Base-by-base conservation (phyloP, 352 stramenopile species). In the Pythium biforme region DNA sequence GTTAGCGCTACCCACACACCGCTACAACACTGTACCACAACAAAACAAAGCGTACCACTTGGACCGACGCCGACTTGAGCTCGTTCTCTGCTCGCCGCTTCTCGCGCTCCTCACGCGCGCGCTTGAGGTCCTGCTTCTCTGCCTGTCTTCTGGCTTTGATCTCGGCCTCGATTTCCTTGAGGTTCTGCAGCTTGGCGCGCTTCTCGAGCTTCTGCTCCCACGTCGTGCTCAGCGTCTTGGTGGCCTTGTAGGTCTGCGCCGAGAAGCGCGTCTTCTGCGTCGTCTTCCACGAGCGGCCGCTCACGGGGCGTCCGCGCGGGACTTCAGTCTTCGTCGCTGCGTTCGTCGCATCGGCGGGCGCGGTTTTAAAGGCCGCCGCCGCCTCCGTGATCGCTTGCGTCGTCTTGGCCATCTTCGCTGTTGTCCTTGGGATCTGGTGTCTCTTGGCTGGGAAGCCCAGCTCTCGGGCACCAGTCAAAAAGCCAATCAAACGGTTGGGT, bases 31-130 rank as follows among this genome's bases (percentile, higher is more conserved):
- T 47, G 19, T 11, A 37, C 8, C 31, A 12, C 40, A 9, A 45
- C 3, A 3, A 54, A 14, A 29, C 20, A 20, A 81, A 26, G 82
- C 82, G 76, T 66, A 93, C 82, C 72, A 92, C 78, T 89, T 96
- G 88, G 41, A 95, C 81, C 2, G 86, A 69, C 11, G 86, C 81
- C 53, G 86, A 94, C 73, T 95, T 95, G 69, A 96, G 79, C 73
- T 96, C 88, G 75, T 96, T 96, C 73, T 94, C 84, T 61, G 89
- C 83, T 61, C 86, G 81, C 27, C 88, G 83, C 71, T 92, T 93
- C 59, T 94, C 84, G 69, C 89, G 88, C 33, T 96, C 88, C 68
- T 96, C 88, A 41, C 79, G 79, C 22, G 74, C 80, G 56, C 89
- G 74, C 55, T 85, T 84, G 70, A 88, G 88, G 27, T 83, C 86